Evolutionary conservation across 2,329 filamentous ascomycete species (phyloP).

Genomic region (Monilinia fructigena): DNA sequence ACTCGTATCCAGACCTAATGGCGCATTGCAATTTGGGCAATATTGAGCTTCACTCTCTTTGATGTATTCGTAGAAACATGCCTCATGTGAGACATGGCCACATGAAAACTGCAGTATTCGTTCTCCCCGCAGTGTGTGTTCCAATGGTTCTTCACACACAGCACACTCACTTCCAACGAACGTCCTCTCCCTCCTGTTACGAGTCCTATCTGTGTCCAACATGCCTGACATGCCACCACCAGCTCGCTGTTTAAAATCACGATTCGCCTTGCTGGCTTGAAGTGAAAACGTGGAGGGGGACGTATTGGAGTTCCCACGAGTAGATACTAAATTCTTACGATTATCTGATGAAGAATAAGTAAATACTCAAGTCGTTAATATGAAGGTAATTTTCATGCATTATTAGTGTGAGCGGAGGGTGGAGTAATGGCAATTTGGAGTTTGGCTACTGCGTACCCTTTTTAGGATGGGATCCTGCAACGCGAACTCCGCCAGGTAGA

Average conservation of each 20-base stretch:
- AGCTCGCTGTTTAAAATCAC: constrained; percentile 35
- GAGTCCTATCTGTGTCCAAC: constrained; percentile 73
- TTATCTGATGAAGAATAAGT: constrained; percentile 22
- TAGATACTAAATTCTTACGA: constrained; percentile 21
- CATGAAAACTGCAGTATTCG: constrained; percentile 94
- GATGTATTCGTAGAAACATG: constrained; percentile 98
- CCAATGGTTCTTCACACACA: constrained; percentile 93
- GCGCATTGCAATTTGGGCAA: constrained; percentile 90
- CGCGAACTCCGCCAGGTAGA: constrained; percentile 33
- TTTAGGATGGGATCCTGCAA: constrained; percentile 37
- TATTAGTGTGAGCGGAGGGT: constrained; percentile 26
- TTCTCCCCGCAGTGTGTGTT: constrained; percentile 92
- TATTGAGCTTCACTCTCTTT: constrained; percentile 91
- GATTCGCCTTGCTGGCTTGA: constrained; percentile 27
- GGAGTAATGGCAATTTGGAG: constrained; percentile 29
- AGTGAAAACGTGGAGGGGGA: constrained; percentile 24
- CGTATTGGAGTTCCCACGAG: constrained; percentile 22
- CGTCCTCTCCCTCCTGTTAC: constrained; percentile 83
- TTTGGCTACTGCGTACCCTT: constrained; percentile 34
- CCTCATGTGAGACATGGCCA: constrained; percentile 94
- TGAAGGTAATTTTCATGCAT: constrained; percentile 18
- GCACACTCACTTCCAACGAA: constrained; percentile 94
- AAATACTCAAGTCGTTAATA: constrained; percentile 25
- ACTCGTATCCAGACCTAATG: constrained; percentile 85
- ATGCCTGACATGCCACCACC: constrained; percentile 56